Conservation (phyloP, 2,329 filamentous ascomycete species). For the Nothophaeocryptopus gaeumannii region DNA sequence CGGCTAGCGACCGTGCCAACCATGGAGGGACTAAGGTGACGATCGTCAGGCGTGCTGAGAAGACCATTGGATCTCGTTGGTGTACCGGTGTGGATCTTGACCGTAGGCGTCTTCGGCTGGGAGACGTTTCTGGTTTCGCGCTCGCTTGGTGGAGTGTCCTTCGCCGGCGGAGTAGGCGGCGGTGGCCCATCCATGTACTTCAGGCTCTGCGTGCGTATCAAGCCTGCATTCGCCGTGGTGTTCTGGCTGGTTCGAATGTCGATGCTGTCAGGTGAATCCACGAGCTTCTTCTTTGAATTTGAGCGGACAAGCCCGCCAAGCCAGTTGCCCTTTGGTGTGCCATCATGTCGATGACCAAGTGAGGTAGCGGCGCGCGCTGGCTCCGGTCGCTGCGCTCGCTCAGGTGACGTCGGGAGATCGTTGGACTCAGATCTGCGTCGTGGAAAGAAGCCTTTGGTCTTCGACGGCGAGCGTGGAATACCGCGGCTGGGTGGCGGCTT, state of each 20-base stretch:
- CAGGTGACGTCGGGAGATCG: background rate
- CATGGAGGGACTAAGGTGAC: constrained; percentile 25
- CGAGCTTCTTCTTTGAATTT: constrained; percentile 14
- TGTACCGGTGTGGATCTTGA: constrained; percentile 12
- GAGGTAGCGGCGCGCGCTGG: constrained; percentile 15
- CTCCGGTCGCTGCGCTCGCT: constrained; percentile 3
- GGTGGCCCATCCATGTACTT: constrained; percentile 29
- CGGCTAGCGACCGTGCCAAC: constrained; percentile 27
- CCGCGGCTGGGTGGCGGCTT: constrained; percentile 21
- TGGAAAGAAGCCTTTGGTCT: constrained; percentile 27
- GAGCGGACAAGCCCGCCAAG: constrained; percentile 1
- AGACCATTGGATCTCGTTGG: constrained; percentile 14
- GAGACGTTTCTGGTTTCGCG: constrained; percentile 12
- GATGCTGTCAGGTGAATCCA: constrained; percentile 13
- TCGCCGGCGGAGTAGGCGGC: constrained; percentile 44
- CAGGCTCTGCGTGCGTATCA: constrained; percentile 29
- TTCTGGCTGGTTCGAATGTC: constrained; percentile 6
- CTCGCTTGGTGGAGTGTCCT: constrained; percentile 43
- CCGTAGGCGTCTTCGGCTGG: constrained; percentile 3
- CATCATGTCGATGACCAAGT: constrained; percentile 14
- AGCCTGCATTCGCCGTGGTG: constrained; percentile 5
- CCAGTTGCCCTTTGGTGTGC: constrained; percentile 13
- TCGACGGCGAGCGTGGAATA: constrained; percentile 30
- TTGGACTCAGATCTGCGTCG: constrained; percentile 14
- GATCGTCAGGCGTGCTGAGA: constrained; percentile 20